A percentile compares a stretch with the other conserved stretches of the same genome.
Evolutionary conservation across 2,329 filamentous ascomycete species (phyloP).

Genomic region (Fulvia fulva): DNA sequence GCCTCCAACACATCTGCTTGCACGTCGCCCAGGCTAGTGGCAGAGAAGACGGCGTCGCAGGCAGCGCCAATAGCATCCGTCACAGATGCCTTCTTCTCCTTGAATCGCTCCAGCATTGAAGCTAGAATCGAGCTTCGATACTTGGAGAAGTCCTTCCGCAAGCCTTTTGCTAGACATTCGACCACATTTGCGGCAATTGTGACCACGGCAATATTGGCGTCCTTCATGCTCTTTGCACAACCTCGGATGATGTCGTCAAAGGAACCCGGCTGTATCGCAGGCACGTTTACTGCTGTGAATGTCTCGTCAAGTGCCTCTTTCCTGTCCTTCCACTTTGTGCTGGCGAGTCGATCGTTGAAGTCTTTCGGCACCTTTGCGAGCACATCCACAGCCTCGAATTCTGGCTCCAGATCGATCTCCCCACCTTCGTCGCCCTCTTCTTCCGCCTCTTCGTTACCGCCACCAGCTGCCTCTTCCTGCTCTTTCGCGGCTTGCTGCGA

Average conservation of each 20-base stretch:
- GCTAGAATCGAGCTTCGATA: conserved; percentile 77
- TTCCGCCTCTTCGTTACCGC: conserved; percentile 36
- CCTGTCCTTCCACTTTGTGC: conserved; percentile 96
- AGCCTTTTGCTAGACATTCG: conserved; percentile 79
- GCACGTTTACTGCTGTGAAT: conserved; percentile 71
- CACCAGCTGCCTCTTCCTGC: conserved; percentile 34
- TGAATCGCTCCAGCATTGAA: conserved; percentile 90
- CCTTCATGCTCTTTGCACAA: conserved; percentile 96
- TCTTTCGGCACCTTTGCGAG: conserved; percentile 74
- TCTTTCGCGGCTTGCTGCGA: conserved; percentile 84
- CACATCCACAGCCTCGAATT: conserved; percentile 80
- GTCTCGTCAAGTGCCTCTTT: conserved; percentile 90
- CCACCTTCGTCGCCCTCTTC: conserved; percentile 49
- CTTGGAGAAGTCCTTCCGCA: conserved; percentile 73
- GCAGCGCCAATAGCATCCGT: conserved; percentile 83
- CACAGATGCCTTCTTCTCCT: conserved; percentile 92
- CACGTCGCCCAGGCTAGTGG: conserved; percentile 74
- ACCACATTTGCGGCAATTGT: conserved; percentile 91
- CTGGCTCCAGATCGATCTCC: conserved; percentile 65
- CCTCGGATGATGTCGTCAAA: conserved; percentile 80
- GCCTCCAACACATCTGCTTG: conserved; percentile 86
- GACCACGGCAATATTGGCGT: conserved; percentile 93
- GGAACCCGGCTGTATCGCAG: conserved; percentile 84
- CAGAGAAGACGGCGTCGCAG: conserved; percentile 65
- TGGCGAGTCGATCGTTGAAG: conserved; percentile 77